phyloP scores from a whole-genome alignment of 345 rosid species.

The Acer yangbiense region DNA sequence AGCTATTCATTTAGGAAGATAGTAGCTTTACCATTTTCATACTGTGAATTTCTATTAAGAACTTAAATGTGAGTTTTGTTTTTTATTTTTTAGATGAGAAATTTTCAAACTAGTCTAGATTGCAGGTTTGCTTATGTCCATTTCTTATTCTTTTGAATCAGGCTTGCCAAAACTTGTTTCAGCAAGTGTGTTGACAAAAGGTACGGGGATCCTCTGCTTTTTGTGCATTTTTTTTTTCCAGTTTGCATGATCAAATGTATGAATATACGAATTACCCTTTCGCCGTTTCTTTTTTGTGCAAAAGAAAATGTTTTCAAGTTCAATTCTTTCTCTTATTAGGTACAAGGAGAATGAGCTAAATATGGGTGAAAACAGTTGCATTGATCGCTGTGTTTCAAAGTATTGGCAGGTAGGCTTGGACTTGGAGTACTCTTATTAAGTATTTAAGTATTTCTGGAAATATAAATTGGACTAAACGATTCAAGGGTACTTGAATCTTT shows the following conservation, averaged over 20 bases:
- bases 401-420: conserved; percentile 76
- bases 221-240: conserved; percentile 8
- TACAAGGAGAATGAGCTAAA: conserved; percentile 92
- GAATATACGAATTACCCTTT: neutral
- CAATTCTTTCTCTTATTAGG: conserved; percentile 40
- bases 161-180: conserved; percentile 93
- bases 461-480: neutral
- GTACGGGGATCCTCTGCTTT: conserved; percentile 38
- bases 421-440: neutral
- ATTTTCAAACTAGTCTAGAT: neutral
- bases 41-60: neutral
- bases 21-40: neutral
- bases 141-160: conserved; percentile 33
- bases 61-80: neutral
- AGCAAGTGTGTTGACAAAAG: conserved; percentile 89
- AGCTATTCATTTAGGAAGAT: neutral
- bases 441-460: neutral
- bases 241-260: neutral
- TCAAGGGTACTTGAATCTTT: neutral
- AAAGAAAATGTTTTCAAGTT: neutral
- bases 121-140: conserved; percentile 8
- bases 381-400: conserved; percentile 94
- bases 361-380: conserved; percentile 99
- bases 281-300: neutral
- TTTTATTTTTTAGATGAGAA: neutral